Conservation (phyloP, 2,329 filamentous ascomycete species). For the Coniochaeta sp. region DNA sequence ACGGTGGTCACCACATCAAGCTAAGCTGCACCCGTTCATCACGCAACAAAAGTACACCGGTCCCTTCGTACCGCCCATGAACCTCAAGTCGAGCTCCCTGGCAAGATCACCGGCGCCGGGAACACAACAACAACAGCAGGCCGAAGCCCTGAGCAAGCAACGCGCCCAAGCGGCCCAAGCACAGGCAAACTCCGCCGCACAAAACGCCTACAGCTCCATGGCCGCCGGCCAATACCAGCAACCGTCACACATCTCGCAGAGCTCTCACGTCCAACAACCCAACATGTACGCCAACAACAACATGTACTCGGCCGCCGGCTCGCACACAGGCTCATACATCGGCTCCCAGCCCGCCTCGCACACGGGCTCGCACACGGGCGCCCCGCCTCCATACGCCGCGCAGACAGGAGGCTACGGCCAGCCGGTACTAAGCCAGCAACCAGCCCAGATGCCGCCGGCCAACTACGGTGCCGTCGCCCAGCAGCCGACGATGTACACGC, state of each 20-base stretch:
- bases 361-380: conserved; percentile 35
- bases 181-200: conserved; percentile 60
- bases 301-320: conserved; percentile 57
- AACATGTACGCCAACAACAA: conserved; percentile 69
- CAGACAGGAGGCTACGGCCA: conserved; percentile 63
- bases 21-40: conserved; percentile 95
- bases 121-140: conserved; percentile 92
- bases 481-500: conserved; percentile 53
- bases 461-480: conserved; percentile 49
- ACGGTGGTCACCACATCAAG: conserved; percentile 95
- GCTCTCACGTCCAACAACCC: conserved; percentile 35
- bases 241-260: conserved; percentile 9
- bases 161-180: conserved; percentile 64
- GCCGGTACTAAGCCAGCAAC: conserved; percentile 62
- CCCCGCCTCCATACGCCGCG: conserved; percentile 72
- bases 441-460: conserved; percentile 56
- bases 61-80: conserved; percentile 95
- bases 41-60: conserved; percentile 97
- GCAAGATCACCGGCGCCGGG: conserved; percentile 86
- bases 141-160: conserved; percentile 89
- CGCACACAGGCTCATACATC: neutral
- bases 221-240: conserved; percentile 42
- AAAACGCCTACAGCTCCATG: conserved; percentile 55
- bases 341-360: neutral
- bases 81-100: conserved; percentile 77